Evolutionary conservation across 1,284 basidiomycete species (phyloP).

Genomic region (Apiotrichum gamsii): DNA sequence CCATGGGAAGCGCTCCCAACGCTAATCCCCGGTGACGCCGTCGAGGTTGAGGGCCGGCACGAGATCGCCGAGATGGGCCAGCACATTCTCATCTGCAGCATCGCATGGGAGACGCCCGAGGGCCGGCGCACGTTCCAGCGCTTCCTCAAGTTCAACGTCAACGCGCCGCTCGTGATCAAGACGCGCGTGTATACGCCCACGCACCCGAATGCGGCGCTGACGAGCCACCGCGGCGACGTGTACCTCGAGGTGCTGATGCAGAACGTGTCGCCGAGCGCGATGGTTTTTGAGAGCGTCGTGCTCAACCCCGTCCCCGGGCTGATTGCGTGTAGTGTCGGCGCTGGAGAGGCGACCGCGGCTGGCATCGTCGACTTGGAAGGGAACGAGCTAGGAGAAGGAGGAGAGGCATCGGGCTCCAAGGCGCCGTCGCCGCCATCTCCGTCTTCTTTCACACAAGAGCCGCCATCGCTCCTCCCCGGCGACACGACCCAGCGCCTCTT

Average conservation of each 20-base stretch:
- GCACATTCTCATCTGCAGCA: constrained; percentile 38
- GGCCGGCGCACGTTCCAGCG: constrained; percentile 70
- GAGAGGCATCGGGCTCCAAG: not conserved
- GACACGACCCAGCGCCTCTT: constrained; percentile 79
- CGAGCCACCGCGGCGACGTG: constrained; percentile 63
- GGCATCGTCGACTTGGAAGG: constrained; percentile 15
- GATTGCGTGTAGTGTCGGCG: constrained; percentile 46
- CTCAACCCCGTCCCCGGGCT: constrained; percentile 69
- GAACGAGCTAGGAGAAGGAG: no score
- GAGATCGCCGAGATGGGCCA: constrained; percentile 42
- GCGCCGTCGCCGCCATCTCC: not conserved
- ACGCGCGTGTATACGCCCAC: constrained; percentile 73
- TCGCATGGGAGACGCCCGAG: constrained; percentile 51
- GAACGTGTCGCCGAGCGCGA: constrained; percentile 67
- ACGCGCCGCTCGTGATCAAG: constrained; percentile 80
- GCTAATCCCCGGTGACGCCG: constrained; percentile 21
- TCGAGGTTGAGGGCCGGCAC: constrained; percentile 27
- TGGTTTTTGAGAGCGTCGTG: constrained; percentile 67
- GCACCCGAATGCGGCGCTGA: constrained; percentile 62
- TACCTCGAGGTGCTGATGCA: constrained; percentile 84
- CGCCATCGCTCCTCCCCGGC: constrained; percentile 64
- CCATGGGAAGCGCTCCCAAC: constrained; percentile 18
- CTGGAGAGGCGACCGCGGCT: constrained; percentile 20
- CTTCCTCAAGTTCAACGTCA: constrained; percentile 87
- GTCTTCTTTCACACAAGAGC: not conserved